Evolutionary conservation across 306 rosid genomes (phyloP).

Genomic region (Rubus parviflorus): DNA sequence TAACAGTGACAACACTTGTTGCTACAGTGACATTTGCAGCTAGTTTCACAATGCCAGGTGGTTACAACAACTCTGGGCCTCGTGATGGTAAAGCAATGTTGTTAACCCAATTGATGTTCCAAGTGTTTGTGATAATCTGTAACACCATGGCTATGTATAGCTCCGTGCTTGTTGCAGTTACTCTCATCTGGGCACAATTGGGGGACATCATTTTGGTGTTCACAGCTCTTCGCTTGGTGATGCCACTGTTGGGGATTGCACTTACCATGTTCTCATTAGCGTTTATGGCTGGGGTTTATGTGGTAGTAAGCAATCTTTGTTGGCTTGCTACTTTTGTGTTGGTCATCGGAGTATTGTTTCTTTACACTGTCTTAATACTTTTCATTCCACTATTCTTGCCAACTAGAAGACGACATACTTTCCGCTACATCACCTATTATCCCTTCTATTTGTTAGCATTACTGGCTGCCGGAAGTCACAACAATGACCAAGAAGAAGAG

Average conservation of each 20-base stretch:
- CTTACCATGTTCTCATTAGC: neutral
- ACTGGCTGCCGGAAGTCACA: neutral
- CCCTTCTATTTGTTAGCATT: neutral
- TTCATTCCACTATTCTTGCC: neutral
- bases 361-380: neutral
- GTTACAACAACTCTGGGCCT: conserved; percentile 4
- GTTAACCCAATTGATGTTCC: conserved; percentile 13
- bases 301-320: neutral
- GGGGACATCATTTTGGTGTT: neutral
- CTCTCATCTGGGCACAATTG: conserved; percentile 30
- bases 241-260: neutral
- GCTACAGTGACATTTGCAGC: conserved; percentile 34
- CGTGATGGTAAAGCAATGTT: conserved; percentile 17
- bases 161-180: conserved; percentile 23
- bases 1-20: conserved; percentile 37
- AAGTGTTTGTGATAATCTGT: conserved; percentile 20
- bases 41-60: conserved; percentile 29
- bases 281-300: neutral
- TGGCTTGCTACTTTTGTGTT: neutral
- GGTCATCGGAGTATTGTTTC: neutral
- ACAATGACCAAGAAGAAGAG: neutral
- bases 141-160: conserved; percentile 33
- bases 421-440: neutral
- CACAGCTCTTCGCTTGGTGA: neutral
- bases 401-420: neutral